A percentile compares a stretch with the other conserved stretches of the same genome.
Evolutionary conservation across 257 asterid genomes (phyloP).

Genomic region (Primulina huaijiensis): DNA sequence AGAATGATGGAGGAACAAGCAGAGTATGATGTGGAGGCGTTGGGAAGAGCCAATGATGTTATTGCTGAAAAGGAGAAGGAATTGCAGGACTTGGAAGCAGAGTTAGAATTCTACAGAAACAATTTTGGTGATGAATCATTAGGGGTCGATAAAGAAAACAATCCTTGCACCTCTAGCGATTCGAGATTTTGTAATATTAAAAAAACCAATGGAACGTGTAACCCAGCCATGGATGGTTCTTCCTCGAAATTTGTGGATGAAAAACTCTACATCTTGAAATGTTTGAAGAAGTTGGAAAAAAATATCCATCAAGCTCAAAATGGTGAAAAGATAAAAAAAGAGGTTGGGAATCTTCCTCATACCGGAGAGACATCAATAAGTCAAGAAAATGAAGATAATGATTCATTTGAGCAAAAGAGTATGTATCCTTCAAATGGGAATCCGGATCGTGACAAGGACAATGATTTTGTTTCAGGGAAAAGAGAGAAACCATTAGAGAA

Average conservation of each 20-base stretch:
- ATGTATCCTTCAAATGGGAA: neutral
- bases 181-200: constrained; percentile 20
- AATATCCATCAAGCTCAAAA: constrained; percentile 39
- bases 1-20: constrained; percentile 99
- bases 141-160: constrained; percentile 20
- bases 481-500: neutral
- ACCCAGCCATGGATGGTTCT: constrained; percentile 22
- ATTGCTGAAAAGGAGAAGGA: constrained; percentile 84
- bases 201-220: constrained; percentile 25
- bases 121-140: constrained; percentile 21
- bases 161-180: constrained; percentile 23
- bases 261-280: constrained; percentile 32
- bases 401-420: constrained; percentile 18
- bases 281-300: constrained; percentile 48
- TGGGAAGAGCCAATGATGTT: constrained; percentile 71
- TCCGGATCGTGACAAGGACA: neutral
- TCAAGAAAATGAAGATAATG: constrained; percentile 28
- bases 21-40: constrained; percentile 79
- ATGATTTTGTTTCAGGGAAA: neutral
- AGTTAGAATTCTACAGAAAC: constrained; percentile 51
- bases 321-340: constrained; percentile 22
- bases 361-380: constrained; percentile 13
- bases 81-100: constrained; percentile 74
- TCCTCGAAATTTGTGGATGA: constrained; percentile 46
- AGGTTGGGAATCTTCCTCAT: constrained; percentile 15